Evolutionary conservation across 805 yeast species (phyloP).

Genomic region (Scheffersomyces coipomensis): DNA sequence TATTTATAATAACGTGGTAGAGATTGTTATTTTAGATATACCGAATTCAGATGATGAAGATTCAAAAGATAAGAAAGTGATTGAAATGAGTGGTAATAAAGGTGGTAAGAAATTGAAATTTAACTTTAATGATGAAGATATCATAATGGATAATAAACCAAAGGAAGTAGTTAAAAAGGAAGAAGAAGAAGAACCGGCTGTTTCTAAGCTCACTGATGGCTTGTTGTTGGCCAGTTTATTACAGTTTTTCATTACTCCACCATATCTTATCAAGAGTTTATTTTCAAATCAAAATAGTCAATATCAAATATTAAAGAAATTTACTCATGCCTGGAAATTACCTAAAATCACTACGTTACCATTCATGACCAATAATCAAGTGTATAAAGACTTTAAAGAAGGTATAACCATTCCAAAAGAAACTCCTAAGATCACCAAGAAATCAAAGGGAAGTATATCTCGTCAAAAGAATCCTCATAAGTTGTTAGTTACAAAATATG

Average conservation of each 20-base stretch:
- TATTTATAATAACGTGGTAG: constrained; percentile 61
- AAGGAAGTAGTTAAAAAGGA: constrained; percentile 5
- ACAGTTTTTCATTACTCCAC: constrained; percentile 83
- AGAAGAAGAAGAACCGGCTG: too few relatives aligned
- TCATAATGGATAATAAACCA: constrained; percentile 10
- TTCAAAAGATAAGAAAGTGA: constrained; percentile 12
- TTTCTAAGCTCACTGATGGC: too few relatives aligned
- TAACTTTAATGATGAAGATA: constrained; percentile 27
- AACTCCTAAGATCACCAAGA: constrained; percentile 32
- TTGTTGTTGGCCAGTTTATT: constrained; percentile 65
- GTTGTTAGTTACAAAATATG: constrained; percentile 62
- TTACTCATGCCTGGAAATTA: constrained; percentile 62
- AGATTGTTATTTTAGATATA: constrained; percentile 68
- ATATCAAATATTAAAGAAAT: constrained; percentile 36
- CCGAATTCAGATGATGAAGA: constrained; percentile 21
- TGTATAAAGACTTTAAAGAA: constrained; percentile 48
- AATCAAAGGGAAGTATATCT: constrained; percentile 44
- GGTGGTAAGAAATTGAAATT: constrained; percentile 12
- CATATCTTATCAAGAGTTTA: constrained; percentile 65
- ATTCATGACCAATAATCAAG: constrained; percentile 54
- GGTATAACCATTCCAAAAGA: constrained; percentile 56
- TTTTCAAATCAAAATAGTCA: constrained; percentile 41
- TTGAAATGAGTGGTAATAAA: constrained; percentile 24
- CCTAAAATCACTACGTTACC: constrained; percentile 77
- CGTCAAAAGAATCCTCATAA: constrained; percentile 43